Conservation (phyloP, 352 stramenopile species). For the Bremia lactucae region DNA sequence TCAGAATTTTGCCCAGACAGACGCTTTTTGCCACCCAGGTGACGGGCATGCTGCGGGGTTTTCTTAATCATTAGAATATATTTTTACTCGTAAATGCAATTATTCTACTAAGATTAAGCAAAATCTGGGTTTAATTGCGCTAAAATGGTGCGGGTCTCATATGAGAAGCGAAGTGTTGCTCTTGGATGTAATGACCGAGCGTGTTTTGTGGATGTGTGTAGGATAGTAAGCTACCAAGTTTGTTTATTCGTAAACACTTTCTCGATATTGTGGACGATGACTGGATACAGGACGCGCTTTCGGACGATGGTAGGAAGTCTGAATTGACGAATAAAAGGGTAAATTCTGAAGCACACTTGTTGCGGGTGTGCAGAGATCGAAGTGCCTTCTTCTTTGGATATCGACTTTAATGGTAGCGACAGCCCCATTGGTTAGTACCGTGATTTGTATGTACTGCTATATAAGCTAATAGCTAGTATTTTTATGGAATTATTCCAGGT, state of each 20-base stretch:
- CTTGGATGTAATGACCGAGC: neutral
- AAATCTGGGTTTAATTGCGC: neutral
- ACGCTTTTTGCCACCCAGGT: too few species aligned
- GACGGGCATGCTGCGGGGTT: too few species aligned
- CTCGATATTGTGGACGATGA: constrained; percentile 76
- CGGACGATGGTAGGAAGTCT: constrained; percentile 51
- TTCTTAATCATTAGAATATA: too few species aligned
- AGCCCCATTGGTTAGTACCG: constrained; percentile 22
- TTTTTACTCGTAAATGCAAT: too few species aligned
- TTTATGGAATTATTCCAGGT: constrained; percentile 13
- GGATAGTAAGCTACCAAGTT: constrained; percentile 60
- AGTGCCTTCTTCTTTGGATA: constrained; percentile 38
- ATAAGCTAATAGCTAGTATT: too few species aligned
- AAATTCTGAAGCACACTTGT: neutral
- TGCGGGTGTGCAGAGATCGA: constrained; percentile 49
- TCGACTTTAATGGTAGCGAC: constrained; percentile 49
- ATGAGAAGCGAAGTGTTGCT: neutral
- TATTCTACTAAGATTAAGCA: too few species aligned
- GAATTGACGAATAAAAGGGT: constrained; percentile 3
- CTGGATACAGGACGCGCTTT: constrained; percentile 72
- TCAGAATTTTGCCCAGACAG: constrained; percentile 23
- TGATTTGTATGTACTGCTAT: neutral
- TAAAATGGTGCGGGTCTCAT: neutral
- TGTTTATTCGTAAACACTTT: constrained; percentile 61
- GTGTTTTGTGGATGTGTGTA: constrained; percentile 11